Percentiles rank a stretch among this genome's conserved stretches.
Evolutionary conservation across 2,329 filamentous ascomycete genomes (phyloP).

Genomic region (Cyphellophora attinorum): DNA sequence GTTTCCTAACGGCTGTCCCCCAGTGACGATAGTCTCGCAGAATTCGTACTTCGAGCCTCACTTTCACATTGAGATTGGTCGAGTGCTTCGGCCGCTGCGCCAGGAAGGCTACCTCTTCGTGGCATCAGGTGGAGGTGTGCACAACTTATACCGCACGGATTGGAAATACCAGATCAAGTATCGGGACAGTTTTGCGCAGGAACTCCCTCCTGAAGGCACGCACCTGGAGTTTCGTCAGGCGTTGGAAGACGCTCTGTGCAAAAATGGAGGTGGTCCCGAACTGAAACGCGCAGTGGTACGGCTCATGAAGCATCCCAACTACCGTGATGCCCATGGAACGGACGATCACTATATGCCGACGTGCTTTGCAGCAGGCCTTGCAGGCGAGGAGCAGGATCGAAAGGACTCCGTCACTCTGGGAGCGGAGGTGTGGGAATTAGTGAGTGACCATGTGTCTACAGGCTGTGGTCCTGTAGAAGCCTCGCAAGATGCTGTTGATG

Average conservation of each 20-base stretch:
- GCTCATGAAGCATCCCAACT: constrained; percentile 59
- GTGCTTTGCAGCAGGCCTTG: constrained; percentile 52
- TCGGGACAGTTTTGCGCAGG: constrained; percentile 54
- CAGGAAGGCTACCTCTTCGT: constrained; percentile 47
- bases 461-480: too few species aligned
- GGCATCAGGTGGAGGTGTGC: constrained; percentile 54
- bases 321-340: constrained; percentile 57
- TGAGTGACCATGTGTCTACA: too few species aligned
- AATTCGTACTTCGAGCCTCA: constrained; percentile 47
- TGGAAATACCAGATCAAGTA: constrained; percentile 58
- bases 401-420: too few species aligned
- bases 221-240: constrained; percentile 57
- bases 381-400: too few species aligned
- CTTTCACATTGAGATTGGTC: constrained; percentile 48
- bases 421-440: too few species aligned
- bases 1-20: constrained; percentile 55
- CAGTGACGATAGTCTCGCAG: constrained; percentile 50
- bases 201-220: constrained; percentile 47
- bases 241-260: constrained; percentile 49
- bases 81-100: constrained; percentile 45
- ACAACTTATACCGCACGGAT: constrained; percentile 59
- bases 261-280: constrained; percentile 41
- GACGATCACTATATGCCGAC: constrained; percentile 63
- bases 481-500: too few species aligned
- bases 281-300: constrained; percentile 47